Base-by-base conservation (phyloP, 257 asterid species). In the Schizonepeta tenuifolia region DNA sequence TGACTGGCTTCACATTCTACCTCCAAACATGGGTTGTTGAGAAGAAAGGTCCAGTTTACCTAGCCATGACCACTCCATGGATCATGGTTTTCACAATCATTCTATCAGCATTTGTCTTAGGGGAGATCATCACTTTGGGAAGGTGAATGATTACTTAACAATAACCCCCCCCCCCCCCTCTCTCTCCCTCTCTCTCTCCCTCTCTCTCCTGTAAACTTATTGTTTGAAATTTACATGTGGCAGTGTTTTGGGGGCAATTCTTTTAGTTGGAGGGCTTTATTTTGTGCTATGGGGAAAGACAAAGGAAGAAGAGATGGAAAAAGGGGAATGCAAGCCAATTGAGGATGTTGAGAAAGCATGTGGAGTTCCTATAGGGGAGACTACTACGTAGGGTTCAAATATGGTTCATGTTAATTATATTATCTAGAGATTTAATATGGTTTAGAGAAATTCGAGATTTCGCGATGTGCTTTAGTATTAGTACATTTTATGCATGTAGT, bases 11-110 rank as follows among this genome's bases (percentile, higher is more conserved):
- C 40, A 75, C 94, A 44, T 87, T 87, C 74, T 91, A 91, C 83
- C 72, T 91, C 5, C 97, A 91, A 82, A 70, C 92, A 65, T 91
- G 93, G 92, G 89, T 91, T 35, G 74, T 91, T 53, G 96, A 91
- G 80, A 89, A 83, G 88, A 91, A 82, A 76, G 97, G 97, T 1
- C 96, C 97, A 4, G 93, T 91, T 17, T 91, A 74, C 53, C 55
- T 91, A 28, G 88, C 96, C 51, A 83, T 82, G 82, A 82, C 96
- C 35, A 88, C 96, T 43, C 97, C 97, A 21, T 64, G 87, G 43
- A 71, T 83, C 61, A 78, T 91, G 47, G 58, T 87, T 38, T 80
- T 91, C 43, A 91, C 97, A 7, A 87, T 89, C 60, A 65, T 77
- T 26, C 61, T 86, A 20, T 91, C 97, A 10, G 88, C 93, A 8